phyloP scores from a whole-genome alignment of 129 eudicot genomes.

The Arctium minus region DNA sequence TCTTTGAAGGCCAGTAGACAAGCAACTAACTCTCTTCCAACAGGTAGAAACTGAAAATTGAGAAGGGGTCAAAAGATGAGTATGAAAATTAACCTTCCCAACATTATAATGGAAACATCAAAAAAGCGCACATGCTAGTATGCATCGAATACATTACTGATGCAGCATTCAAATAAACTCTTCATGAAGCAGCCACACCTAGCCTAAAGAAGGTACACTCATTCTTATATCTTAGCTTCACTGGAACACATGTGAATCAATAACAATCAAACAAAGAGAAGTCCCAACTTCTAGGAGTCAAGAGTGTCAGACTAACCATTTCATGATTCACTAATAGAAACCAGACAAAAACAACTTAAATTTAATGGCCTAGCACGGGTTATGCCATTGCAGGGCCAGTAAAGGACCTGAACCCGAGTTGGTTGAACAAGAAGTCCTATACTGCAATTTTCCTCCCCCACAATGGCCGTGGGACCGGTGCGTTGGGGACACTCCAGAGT shows the following conservation, averaged over 20 bases:
- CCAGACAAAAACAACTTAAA: neutral
- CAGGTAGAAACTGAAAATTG: slow-evolving; percentile 59
- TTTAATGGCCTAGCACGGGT: neutral
- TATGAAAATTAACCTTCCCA: neutral
- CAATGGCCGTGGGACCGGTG: no score
- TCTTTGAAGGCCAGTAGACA: slow-evolving; percentile 70
- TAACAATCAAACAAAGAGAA: neutral
- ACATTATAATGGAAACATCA: neutral
- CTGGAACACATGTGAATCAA: neutral
- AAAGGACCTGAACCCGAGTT: neutral
- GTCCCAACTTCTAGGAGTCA: neutral
- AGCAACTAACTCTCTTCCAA: slow-evolving; percentile 78
- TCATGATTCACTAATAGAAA: neutral
- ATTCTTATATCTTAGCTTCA: neutral
- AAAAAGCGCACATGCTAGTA: neutral
- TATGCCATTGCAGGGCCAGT: neutral
- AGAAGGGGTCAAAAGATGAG: neutral
- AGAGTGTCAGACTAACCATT: neutral
- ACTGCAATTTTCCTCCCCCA: neutral
- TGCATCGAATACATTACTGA: neutral
- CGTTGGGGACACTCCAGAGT: no score
- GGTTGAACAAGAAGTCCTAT: neutral
- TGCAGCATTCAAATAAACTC: neutral
- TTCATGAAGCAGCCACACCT: neutral
- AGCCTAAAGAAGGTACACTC: neutral